A percentile compares a stretch with the other conserved stretches of the same genome.
These are phyloP conservation scores for Cadophora malorum DNA, from an alignment of 2,329 filamentous ascomycete species.

Conservation along the genomic window DNA sequence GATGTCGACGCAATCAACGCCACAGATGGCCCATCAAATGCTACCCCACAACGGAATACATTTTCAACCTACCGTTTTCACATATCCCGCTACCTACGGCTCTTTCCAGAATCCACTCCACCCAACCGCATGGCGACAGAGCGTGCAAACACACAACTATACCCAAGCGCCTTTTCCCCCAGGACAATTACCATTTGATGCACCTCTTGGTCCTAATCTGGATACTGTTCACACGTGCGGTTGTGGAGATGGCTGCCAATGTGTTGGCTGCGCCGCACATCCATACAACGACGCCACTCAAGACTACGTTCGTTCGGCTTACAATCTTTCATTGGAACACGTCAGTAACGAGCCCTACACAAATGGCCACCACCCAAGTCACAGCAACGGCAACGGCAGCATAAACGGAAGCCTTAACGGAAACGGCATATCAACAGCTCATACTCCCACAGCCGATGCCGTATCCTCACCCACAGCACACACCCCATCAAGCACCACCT, in stretches of 20 bases:
- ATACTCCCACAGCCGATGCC: conserved; percentile 25
- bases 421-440: conserved; percentile 24
- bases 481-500: conserved; percentile 42
- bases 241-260: conserved; percentile 71
- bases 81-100: conserved; percentile 60
- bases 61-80: conserved; percentile 55
- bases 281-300: conserved; percentile 70
- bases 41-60: conserved; percentile 36
- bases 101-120: conserved; percentile 62
- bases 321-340: conserved; percentile 39
- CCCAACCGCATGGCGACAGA: conserved; percentile 59
- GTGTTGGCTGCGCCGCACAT: conserved; percentile 71
- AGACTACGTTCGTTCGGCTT: conserved; percentile 57
- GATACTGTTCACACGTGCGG: conserved; percentile 56
- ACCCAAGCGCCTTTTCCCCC: conserved; percentile 42
- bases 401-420: conserved; percentile 26
- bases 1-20: conserved; percentile 24
- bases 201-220: conserved; percentile 47
- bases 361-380: conserved; percentile 26
- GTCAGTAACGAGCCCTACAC: conserved; percentile 31
- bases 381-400: conserved; percentile 25
- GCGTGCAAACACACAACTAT: conserved; percentile 50
- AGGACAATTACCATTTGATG: conserved; percentile 37
- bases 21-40: conserved; percentile 41
- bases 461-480: conserved; percentile 39